Evolutionary conservation across 2,329 filamentous ascomycete species (phyloP).

Genomic region (Sporothrix sp.): DNA sequence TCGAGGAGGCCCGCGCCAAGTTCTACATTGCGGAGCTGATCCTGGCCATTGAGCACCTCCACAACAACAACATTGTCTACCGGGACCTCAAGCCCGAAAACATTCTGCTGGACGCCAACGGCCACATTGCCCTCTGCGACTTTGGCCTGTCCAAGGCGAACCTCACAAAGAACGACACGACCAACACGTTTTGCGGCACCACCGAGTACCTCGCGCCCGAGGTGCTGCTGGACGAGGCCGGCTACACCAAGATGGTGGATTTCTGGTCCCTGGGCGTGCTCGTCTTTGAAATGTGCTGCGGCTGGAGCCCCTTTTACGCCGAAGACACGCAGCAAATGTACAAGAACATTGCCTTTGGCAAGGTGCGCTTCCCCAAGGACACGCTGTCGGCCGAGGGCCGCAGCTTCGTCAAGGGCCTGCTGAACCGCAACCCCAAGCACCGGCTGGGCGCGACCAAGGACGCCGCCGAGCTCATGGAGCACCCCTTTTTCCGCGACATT

Average conservation of each 20-base stretch:
- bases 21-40: constrained; percentile 99
- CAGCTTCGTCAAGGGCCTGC: constrained; percentile 94
- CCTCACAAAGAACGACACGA: constrained; percentile 91
- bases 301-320: constrained; percentile 97
- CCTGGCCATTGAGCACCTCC: constrained; percentile 84
- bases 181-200: constrained; percentile 97
- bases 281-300: constrained; percentile 99
- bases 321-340: constrained; percentile 99
- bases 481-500: constrained; percentile 89
- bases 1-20: constrained; percentile 88
- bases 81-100: constrained; percentile 97
- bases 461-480: constrained; percentile 85
- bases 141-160: constrained; percentile 98
- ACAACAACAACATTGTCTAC: constrained; percentile 96
- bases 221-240: constrained; percentile 87
- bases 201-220: constrained; percentile 96
- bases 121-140: constrained; percentile 94
- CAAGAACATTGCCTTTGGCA: constrained; percentile 99
- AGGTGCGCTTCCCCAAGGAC: constrained; percentile 91
- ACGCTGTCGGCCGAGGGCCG: constrained; percentile 88
- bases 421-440: constrained; percentile 96
- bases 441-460: constrained; percentile 83
- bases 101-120: constrained; percentile 91
- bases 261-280: constrained; percentile 98
- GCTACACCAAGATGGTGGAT: constrained; percentile 99